These are phyloP conservation scores for Ophiostoma quercus DNA, from an alignment of 2,329 filamentous ascomycete genomes.

Conservation along the genomic window DNA sequence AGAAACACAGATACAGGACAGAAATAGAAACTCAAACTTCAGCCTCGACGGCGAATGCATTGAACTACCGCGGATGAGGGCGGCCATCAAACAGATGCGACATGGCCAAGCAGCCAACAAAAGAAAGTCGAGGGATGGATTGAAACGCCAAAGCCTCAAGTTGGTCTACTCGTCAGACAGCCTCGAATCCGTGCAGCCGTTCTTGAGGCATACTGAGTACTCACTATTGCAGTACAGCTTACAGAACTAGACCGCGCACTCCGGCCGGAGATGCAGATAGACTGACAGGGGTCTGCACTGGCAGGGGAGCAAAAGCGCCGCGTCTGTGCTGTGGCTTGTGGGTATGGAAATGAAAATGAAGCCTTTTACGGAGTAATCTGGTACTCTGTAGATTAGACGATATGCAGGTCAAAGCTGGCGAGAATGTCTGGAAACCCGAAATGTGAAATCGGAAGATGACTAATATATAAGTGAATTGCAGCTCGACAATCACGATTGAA, in stretches of 20 bases:
- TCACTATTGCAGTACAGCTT: background rate
- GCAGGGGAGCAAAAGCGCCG: background rate
- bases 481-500: no score
- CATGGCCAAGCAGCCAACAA: background rate
- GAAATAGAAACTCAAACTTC: background rate
- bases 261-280: background rate
- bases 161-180: background rate
- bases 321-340: background rate
- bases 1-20: no score
- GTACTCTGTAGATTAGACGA: background rate
- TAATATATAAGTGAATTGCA: no score
- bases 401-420: background rate
- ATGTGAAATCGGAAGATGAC: background rate
- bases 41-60: background rate
- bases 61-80: background rate
- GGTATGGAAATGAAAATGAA: background rate
- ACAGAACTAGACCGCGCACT: background rate
- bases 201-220: background rate
- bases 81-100: background rate
- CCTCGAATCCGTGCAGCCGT: background rate
- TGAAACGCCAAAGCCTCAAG: background rate
- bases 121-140: background rate
- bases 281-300: background rate
- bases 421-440: background rate
- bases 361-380: background rate